Evolutionary conservation across 2,329 filamentous ascomycete species (phyloP).

Genomic region (Meredithiella fracta): DNA sequence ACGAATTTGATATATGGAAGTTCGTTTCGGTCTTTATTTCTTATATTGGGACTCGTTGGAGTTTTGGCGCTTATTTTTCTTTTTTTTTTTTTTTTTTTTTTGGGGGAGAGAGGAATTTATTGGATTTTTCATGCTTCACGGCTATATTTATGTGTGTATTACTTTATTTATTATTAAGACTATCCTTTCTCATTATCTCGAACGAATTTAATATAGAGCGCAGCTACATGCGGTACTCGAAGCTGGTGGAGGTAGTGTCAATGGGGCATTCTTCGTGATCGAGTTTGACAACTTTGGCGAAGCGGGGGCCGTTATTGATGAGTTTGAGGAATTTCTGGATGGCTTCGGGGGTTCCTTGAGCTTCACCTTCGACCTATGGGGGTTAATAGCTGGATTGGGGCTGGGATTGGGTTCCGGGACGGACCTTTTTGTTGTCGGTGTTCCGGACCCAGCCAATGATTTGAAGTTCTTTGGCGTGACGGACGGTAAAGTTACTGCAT

Average conservation of each 20-base stretch:
- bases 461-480: conserved; percentile 31
- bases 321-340: conserved; percentile 57
- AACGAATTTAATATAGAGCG: too few species aligned
- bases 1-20: neutral
- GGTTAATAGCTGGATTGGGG: neutral
- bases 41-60: conserved; percentile 3
- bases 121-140: neutral
- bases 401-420: neutral
- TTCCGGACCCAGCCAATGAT: conserved; percentile 49
- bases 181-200: neutral
- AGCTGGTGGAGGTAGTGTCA: conserved; percentile 31
- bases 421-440: conserved; percentile 37
- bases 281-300: conserved; percentile 57
- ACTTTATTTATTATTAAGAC: neutral
- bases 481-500: conserved; percentile 36
- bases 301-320: conserved; percentile 55
- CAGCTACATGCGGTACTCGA: too few species aligned
- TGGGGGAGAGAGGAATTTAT: neutral
- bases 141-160: neutral
- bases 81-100: too few species aligned
- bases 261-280: conserved; percentile 50
- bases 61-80: neutral
- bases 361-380: conserved; percentile 74
- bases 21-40: conserved; percentile 1
- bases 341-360: conserved; percentile 52